Conservation (phyloP, 2,329 filamentous ascomycete species). For the Pestalotiopsis fici region DNA sequence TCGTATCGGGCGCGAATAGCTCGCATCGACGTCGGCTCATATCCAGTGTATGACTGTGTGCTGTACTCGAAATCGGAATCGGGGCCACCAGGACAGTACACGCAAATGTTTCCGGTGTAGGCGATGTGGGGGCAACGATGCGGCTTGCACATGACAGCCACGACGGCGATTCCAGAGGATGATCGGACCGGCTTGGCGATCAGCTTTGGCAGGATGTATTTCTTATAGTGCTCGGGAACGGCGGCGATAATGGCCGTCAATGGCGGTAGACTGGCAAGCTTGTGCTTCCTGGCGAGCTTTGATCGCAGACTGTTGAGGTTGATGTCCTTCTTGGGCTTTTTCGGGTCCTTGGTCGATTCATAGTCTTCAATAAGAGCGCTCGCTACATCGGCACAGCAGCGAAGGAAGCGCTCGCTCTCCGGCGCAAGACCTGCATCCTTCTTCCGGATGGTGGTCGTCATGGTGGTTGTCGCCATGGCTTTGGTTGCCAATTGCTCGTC, state of each 20-base stretch:
- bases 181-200: conserved; percentile 97
- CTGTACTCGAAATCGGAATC: conserved; percentile 99
- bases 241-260: conserved; percentile 96
- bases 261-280: conserved; percentile 82
- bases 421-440: conserved; percentile 74
- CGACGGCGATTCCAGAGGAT: conserved; percentile 94
- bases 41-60: conserved; percentile 97
- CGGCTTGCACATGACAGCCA: conserved; percentile 99
- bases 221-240: conserved; percentile 99
- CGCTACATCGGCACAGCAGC: conserved; percentile 94
- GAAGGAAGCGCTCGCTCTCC: conserved; percentile 91
- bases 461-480: conserved; percentile 54
- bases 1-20: conserved; percentile 97
- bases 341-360: conserved; percentile 75
- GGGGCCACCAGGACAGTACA: conserved; percentile 96
- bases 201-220: conserved; percentile 94
- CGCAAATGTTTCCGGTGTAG: conserved; percentile 98
- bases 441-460: conserved; percentile 69
- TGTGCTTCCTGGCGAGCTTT: conserved; percentile 91
- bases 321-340: conserved; percentile 77
- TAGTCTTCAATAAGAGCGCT: conserved; percentile 93
- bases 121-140: conserved; percentile 97
- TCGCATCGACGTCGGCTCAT: conserved; percentile 97
- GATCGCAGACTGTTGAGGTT: conserved; percentile 89
- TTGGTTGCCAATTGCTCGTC: not conserved